Evolutionary conservation across 768 basidiomycete genomes (phyloP).

Genomic region (Coprinopsis marcescibilis): DNA sequence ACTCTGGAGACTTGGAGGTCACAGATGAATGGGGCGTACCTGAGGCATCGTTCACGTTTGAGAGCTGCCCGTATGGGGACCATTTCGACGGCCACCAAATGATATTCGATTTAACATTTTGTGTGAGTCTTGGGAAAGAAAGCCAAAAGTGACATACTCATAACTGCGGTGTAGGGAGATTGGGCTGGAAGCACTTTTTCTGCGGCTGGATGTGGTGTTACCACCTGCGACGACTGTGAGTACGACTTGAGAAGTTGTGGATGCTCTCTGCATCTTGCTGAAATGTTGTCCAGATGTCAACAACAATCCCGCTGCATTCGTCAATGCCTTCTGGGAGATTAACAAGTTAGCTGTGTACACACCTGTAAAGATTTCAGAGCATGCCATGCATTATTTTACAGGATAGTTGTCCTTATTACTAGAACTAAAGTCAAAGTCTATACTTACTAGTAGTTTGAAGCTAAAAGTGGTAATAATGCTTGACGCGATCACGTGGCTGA

Average conservation of each 20-base stretch:
- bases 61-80: constrained; percentile 43
- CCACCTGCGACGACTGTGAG: constrained; percentile 44
- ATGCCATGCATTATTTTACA: not conserved
- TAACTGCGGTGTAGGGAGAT: constrained; percentile 35
- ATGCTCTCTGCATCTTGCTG: not conserved
- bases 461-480: not conserved
- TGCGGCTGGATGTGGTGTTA: constrained; percentile 34
- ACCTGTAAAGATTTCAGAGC: not conserved
- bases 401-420: too few relatives aligned
- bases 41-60: constrained; percentile 41
- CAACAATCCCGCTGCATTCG: constrained; percentile 52
- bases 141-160: constrained; percentile 3
- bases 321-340: constrained; percentile 67
- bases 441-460: not conserved
- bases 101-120: constrained; percentile 58
- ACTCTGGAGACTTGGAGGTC: not conserved
- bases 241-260: not conserved
- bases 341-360: constrained; percentile 54
- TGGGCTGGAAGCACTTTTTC: constrained; percentile 43
- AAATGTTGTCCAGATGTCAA: constrained; percentile 40
- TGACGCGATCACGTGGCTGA: constrained; percentile 8
- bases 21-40: constrained; percentile 37
- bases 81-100: constrained; percentile 50
- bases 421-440: too few relatives aligned
- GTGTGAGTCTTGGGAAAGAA: constrained; percentile 34